These are phyloP conservation scores for Pyricularia pennisetigena DNA, from an alignment of 2,329 filamentous ascomycete species.

Conservation along the genomic window DNA sequence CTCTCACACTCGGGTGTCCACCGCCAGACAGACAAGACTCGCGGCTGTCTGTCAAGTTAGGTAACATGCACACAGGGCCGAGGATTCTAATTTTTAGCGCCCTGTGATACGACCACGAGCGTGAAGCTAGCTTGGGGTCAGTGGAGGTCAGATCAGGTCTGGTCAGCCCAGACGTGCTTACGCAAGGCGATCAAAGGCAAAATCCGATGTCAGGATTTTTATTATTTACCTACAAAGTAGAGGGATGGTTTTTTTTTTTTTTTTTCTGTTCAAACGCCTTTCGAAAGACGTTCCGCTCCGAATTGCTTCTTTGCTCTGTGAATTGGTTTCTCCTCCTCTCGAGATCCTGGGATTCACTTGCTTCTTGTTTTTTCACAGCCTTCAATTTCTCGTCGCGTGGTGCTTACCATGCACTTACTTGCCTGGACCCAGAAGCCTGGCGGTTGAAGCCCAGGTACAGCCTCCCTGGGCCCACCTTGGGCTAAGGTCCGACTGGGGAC, in stretches of 20 bases:
- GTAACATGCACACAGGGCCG: neutral
- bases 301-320: neutral
- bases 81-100: neutral
- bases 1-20: neutral
- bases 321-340: neutral
- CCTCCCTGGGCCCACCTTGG: neutral
- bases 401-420: neutral
- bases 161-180: neutral
- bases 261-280: neutral
- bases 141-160: neutral
- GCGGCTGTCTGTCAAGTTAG: neutral
- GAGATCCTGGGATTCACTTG: neutral
- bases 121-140: neutral
- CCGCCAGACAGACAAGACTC: neutral
- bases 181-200: neutral
- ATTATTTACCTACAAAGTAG: too few relatives aligned
- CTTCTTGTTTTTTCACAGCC: neutral
- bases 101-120: neutral
- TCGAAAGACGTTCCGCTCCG: neutral
- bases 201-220: neutral
- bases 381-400: neutral
- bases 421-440: neutral
- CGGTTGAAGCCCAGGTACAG: neutral
- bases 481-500: neutral
- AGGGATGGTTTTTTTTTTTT: neutral